Evolutionary conservation across 495 filamentous ascomycete species (phyloP), one percentile per base, ranked within the genome.

Genomic region (Symbiotaphrina buchneri): DNA sequence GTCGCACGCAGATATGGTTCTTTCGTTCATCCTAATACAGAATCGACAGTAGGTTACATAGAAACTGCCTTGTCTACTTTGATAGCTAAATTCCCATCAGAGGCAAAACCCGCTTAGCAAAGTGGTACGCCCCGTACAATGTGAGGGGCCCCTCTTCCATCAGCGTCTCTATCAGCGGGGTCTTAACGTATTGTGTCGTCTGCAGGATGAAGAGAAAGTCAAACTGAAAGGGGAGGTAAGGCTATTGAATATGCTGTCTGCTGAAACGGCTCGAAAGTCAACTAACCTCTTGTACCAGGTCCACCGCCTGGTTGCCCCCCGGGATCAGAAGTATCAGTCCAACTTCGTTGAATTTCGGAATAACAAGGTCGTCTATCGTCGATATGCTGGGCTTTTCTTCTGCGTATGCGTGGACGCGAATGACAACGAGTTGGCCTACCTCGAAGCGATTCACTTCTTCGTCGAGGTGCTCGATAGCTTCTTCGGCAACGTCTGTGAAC

Each of bases 401-500:
- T 95, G 87, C 58, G 90, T 84, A 11, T 94, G 90, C 52, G 87
- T 97, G 42, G 87, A 97, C 57, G 85, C 90, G 32, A 94, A 93
- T 51, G 87, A 97, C 53, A 97, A 95, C 55, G 87, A 95, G 59
- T 60, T 97, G 23, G 84, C 90, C 26, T 97, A 87, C 49, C 61
- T 97, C 32, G 87, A 97, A 52, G 87, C 85, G 0, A 93, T 97
- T 48, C 87, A 97, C 60, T 95, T 97, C 59, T 95, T 97, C 47
- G 87, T 97, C 38, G 87, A 97, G 56, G 87, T 97, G 39, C 61
- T 97, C 44, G 87, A 97, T 63, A 65, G 77, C 41, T 97, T 97
- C 59, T 97, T 97, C 49, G 87, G 87, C 42, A 97, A 97, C 51
- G 87, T 97, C 32, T 97, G 87, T 55, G 87, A 97, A 59, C 62